Evolutionary conservation across 164 flowering plant species (phyloP), one percentile per base, ranked within the genome.

Genomic region (Aristolochia contorta): DNA sequence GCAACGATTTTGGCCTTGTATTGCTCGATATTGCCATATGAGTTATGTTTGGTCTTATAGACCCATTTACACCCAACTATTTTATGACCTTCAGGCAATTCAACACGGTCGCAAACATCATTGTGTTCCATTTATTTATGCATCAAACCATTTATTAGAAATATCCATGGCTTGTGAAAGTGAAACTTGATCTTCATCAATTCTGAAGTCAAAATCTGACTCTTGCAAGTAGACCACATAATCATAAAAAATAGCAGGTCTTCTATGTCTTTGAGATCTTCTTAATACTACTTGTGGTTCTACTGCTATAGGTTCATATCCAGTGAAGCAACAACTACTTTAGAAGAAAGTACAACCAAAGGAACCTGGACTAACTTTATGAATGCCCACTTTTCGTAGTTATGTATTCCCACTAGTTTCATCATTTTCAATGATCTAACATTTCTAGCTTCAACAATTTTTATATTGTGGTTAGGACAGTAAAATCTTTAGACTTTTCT

Each of bases 401-500:
- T 61, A 12, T 30, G 16, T 23, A 46, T 32, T 46, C 25, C n/a
- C n/a, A n/a, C n/a, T 46, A 21, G 23, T 46, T 16, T 59, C 18
- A 20, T 25, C 57, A 50, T 20, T 19, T 2, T 50, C 64, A 33
- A 50, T 12, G 56, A 52, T 30, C 47, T 32, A 33, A 24, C 32
- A 47, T 59, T 61, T 15, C 19, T 3, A n/a, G 22, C 25, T 32
- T 50, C 37, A 16, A 51, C 47, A 1, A 51, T 61, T 61, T 24
- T 21, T 43, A 32, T 45, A 59, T 20, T 61, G 6, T 61, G 46
- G 45, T 16, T 30, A 61, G 21, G 46, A 52, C 27, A 52, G 16
- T 61, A 61, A 61, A 61, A 27, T 9, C 15, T 61, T 51, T 61
- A 25, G 16, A 45, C 46, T 45, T 59, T 22, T 43, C 16, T 22